Percentiles rank a stretch among this genome's conserved stretches.
phyloP scores from a whole-genome alignment of 2,329 filamentous ascomycete species.

The Dactylellina drechsleri region DNA sequence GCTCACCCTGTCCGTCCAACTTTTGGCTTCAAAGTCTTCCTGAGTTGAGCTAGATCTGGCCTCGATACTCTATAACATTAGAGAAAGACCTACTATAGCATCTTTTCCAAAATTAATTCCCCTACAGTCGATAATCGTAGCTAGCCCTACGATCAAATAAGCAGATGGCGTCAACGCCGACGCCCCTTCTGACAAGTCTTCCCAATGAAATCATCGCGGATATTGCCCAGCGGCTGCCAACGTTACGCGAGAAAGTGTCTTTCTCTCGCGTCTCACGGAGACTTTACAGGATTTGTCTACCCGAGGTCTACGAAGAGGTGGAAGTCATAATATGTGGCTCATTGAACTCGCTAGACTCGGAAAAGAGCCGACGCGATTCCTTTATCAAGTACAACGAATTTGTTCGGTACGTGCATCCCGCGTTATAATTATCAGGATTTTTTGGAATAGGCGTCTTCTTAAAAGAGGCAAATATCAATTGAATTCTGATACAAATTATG shows the following conservation, averaged over 20 bases:
- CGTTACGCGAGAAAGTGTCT: background rate
- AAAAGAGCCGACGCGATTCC: constrained; percentile 3
- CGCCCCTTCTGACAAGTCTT: background rate
- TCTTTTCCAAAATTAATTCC: too few relatives aligned
- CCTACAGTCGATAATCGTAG: too few relatives aligned
- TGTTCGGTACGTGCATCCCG: constrained; percentile 8
- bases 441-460: background rate
- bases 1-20: background rate
- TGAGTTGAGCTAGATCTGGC: too few relatives aligned
- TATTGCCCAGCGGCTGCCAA: background rate
- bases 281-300: constrained; percentile 3
- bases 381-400: constrained; percentile 21
- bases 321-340: constrained; percentile 14
- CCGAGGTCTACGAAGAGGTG: constrained; percentile 12
- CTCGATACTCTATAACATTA: too few relatives aligned
- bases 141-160: too few relatives aligned
- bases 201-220: constrained; percentile 12
- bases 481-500: background rate
- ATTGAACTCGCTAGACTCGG: constrained; percentile 9
- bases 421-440: background rate
- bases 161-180: too few relatives aligned
- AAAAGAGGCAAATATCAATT: too few relatives aligned
- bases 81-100: too few relatives aligned
- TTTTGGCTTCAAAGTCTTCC: too few relatives aligned
- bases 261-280: constrained; percentile 2